Evolutionary conservation across 202 grass and related monocot genomes (phyloP).

Genomic region (Panicum hallii): DNA sequence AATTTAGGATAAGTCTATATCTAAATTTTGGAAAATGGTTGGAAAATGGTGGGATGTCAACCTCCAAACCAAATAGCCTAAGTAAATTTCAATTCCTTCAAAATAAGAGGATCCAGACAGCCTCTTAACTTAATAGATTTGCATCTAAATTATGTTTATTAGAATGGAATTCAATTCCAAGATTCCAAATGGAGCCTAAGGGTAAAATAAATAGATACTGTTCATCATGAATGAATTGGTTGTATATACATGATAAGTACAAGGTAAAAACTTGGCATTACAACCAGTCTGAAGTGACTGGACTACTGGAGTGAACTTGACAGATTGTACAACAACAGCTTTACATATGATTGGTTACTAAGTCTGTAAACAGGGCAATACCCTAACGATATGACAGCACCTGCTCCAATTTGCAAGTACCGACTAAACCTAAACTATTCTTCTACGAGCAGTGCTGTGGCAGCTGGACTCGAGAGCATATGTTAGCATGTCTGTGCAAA

Average conservation of each 20-base stretch:
- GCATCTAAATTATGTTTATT: too few species aligned
- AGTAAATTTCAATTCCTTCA: too few species aligned
- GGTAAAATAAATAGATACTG: neutral
- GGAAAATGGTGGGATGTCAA: too few species aligned
- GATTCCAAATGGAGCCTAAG: too few species aligned
- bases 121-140: too few species aligned
- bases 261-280: neutral
- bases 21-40: too few species aligned
- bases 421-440: conserved; percentile 40
- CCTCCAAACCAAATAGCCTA: too few species aligned
- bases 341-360: conserved; percentile 48
- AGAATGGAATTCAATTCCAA: too few species aligned
- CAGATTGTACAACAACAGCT: conserved; percentile 51
- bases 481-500: conserved; percentile 96
- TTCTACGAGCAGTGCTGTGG: conserved; percentile 43
- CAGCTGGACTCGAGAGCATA: conserved; percentile 66
- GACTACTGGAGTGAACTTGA: conserved; percentile 29
- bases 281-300: neutral
- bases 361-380: neutral
- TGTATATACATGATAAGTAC: conserved; percentile 22
- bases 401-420: conserved; percentile 12
- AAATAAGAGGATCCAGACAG: too few species aligned
- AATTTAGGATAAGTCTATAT: too few species aligned
- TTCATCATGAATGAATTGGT: neutral
- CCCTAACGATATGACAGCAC: conserved; percentile 38